These are phyloP conservation scores for Trichocladium antarcticum DNA, from an alignment of 495 filamentous ascomycete genomes.

Conservation along the genomic window DNA sequence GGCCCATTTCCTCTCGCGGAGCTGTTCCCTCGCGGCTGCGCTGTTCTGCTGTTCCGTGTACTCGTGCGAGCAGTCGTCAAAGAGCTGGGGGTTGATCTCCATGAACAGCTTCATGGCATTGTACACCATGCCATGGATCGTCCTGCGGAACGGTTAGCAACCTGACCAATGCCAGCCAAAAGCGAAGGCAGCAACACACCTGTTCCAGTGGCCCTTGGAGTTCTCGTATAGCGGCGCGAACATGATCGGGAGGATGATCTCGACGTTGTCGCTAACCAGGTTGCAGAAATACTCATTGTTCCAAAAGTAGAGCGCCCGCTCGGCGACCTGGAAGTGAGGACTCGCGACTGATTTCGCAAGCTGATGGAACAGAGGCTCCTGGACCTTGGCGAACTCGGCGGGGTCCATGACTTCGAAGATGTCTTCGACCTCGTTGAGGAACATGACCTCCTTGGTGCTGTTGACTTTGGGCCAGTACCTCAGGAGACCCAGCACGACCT, in stretches of 20 bases:
- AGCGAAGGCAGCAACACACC: constrained; percentile 43
- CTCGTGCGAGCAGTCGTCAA: constrained; percentile 95
- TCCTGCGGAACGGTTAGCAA: constrained; percentile 42
- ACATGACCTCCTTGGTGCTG: constrained; percentile 99
- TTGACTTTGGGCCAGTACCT: constrained; percentile 99
- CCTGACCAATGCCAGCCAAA: neutral
- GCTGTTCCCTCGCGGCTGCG: constrained; percentile 63
- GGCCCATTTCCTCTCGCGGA: constrained; percentile 77
- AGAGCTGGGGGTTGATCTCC: constrained; percentile 98
- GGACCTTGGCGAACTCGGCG: constrained; percentile 95
- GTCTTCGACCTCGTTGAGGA: constrained; percentile 96
- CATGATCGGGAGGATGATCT: constrained; percentile 98
- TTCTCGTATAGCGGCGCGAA: constrained; percentile 98
- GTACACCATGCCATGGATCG: constrained; percentile 99
- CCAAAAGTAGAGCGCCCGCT: constrained; percentile 98
- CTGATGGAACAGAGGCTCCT: constrained; percentile 94
- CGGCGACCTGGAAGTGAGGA: constrained; percentile 97
- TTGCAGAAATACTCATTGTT: constrained; percentile 99
- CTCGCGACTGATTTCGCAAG: constrained; percentile 96
- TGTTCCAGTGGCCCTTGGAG: constrained; percentile 98
- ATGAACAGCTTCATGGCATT: constrained; percentile 99
- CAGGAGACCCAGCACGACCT: constrained; percentile 89
- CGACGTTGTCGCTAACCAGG: constrained; percentile 96
- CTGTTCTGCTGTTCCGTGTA: constrained; percentile 95
- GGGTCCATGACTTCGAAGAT: constrained; percentile 99